phyloP scores from a whole-genome alignment of 805 yeast species.

The Zygosaccharomyces siamensis region DNA sequence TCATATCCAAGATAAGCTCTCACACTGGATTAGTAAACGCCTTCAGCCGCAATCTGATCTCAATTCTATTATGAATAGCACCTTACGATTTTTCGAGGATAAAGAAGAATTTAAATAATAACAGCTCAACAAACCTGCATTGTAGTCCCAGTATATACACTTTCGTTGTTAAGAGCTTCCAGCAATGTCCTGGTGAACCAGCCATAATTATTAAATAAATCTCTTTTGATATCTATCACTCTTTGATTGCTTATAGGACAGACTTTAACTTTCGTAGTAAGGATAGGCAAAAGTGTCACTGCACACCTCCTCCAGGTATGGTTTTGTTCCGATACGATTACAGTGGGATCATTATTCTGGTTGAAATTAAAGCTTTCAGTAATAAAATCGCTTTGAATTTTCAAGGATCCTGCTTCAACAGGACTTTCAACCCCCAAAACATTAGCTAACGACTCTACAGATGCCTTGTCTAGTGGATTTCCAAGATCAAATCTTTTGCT shows the following conservation, averaged over 20 bases:
- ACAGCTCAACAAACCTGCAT: slow-evolving; percentile 10
- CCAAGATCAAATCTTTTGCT: slow-evolving; percentile 15
- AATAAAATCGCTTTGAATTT: slow-evolving; percentile 28
- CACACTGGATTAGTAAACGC: slow-evolving; percentile 66
- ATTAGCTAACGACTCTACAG: slow-evolving; percentile 21
- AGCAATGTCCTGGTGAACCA: slow-evolving; percentile 34
- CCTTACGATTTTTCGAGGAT: slow-evolving; percentile 23
- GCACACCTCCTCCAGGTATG: slow-evolving; percentile 39
- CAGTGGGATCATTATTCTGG: slow-evolving; percentile 14
- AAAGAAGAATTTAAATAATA: neutral
- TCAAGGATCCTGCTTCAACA: slow-evolving; percentile 5
- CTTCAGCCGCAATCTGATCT: slow-evolving; percentile 22
- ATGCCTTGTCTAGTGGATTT: slow-evolving; percentile 28
- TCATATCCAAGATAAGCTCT: slow-evolving; percentile 53
- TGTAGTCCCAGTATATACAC: slow-evolving; percentile 30
- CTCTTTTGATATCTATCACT: slow-evolving; percentile 29
- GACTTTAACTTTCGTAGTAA: slow-evolving; percentile 32
- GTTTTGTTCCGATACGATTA: slow-evolving; percentile 23
- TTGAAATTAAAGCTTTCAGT: slow-evolving; percentile 25
- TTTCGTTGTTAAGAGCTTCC: slow-evolving; percentile 22
- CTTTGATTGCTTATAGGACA: slow-evolving; percentile 36
- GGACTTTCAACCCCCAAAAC: slow-evolving; percentile 12
- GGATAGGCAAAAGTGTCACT: slow-evolving; percentile 37
- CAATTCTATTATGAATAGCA: slow-evolving; percentile 18
- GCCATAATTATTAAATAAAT: slow-evolving; percentile 30